Evolutionary conservation across 2,329 filamentous ascomycete genomes (phyloP).

Genomic region (Apiospora hydei): DNA sequence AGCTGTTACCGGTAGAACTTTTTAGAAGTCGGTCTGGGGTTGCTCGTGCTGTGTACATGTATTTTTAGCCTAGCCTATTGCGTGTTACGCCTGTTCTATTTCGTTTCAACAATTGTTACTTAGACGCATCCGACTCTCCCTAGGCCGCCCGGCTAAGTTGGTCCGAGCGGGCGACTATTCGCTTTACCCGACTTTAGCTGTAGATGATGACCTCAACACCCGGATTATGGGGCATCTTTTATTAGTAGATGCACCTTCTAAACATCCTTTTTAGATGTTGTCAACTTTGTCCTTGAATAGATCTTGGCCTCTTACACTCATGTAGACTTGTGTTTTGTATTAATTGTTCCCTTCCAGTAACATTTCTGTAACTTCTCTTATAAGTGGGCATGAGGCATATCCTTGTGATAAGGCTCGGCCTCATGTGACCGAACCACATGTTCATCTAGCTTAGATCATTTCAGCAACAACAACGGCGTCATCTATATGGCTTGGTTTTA

Average conservation of each 20-base stretch:
- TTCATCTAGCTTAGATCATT: not conserved
- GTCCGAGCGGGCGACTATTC: conserved; percentile 2
- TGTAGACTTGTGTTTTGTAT: not conserved
- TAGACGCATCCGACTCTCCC: not conserved
- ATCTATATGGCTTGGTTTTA: not conserved
- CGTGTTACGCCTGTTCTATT: not conserved
- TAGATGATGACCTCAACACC: conserved; percentile 15
- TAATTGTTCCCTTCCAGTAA: not conserved
- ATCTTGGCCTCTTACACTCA: not conserved
- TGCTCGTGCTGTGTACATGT: not conserved
- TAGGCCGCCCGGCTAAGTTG: not conserved
- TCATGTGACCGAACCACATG: not conserved
- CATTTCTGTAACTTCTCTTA: not conserved
- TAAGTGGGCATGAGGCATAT: not conserved
- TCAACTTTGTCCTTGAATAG: no score
- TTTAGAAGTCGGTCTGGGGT: conserved; percentile 18
- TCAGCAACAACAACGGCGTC: not conserved
- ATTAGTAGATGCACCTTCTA: not conserved
- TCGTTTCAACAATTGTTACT: not conserved
- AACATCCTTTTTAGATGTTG: not conserved
- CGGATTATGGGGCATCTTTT: not conserved
- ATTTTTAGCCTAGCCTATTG: conserved; percentile 6
- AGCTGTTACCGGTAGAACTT: not conserved
- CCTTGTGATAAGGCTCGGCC: conserved; percentile 6
- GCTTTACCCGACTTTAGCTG: not conserved